Evolutionary conservation across 2,329 filamentous ascomycete genomes (phyloP).

Genomic region (Fusarium ambrosium): DNA sequence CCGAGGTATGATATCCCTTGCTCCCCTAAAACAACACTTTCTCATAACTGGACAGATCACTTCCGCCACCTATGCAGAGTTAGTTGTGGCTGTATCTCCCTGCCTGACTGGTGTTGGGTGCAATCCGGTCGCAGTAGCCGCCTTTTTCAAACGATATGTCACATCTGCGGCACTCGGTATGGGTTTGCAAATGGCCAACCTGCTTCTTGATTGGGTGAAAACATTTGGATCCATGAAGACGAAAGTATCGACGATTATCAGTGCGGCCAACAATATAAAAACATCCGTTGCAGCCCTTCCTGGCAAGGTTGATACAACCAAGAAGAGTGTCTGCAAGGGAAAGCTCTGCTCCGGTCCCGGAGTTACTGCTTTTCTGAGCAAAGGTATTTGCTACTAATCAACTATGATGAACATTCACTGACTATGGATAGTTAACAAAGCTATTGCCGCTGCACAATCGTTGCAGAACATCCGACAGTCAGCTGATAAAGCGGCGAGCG

Average conservation of each 20-base stretch:
- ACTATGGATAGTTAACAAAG: neutral
- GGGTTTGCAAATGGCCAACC: neutral
- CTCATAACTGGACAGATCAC: constrained; percentile 1
- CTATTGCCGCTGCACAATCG: neutral
- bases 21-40: neutral
- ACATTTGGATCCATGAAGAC: neutral
- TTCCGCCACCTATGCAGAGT: constrained; percentile 8
- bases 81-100: neutral
- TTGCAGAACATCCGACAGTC: neutral
- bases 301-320: neutral
- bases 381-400: neutral
- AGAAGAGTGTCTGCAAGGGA: constrained; percentile 1
- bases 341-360: constrained; percentile 3
- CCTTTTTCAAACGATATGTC: constrained; percentile 3
- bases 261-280: neutral
- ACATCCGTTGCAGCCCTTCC: neutral
- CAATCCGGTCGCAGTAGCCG: neutral
- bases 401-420: neutral
- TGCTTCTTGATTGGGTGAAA: neutral
- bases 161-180: neutral
- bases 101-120: neutral
- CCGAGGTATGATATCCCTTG: neutral
- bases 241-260: neutral
- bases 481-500: neutral
- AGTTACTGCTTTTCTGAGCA: constrained; percentile 1